Evolutionary conservation across 1,284 basidiomycete species (phyloP), one percentile per base, ranked within the genome.

Genomic region (Phylloporus sp.): DNA sequence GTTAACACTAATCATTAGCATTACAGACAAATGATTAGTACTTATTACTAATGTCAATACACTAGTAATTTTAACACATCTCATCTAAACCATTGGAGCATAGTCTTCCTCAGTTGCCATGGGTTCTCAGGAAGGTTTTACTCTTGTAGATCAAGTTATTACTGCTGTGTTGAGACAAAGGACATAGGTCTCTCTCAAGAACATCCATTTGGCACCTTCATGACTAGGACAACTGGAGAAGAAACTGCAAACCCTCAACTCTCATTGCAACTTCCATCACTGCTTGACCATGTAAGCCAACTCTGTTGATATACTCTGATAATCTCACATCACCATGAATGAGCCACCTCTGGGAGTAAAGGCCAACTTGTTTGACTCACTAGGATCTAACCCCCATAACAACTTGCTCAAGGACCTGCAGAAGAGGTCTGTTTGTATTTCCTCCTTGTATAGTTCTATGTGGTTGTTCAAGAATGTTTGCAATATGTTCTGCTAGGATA

Each of bases 51-150:
- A n/a, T n/a, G n/a, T n/a, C n/a, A n/a, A n/a, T n/a, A n/a, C n/a
- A n/a, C n/a, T n/a, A n/a, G n/a, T n/a, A n/a, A n/a, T n/a, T n/a
- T n/a, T n/a, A n/a, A n/a, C n/a, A n/a, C 94, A 93, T 73, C 87
- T 98, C 52, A 91, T 96, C 72, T 90, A 92, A 75, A 89, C 90
- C 59, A 90, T 89, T 17, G 90, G 91, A 35, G 85, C 88, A 49
- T 89, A 90, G 39, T 97, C 94, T 69, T 85, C 90, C 0, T 94
- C 95, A 2, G 94, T 98, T 23, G 97, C 97, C 17, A 98, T 99
- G 95, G 97, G 97, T n/a, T 98, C 96, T 2, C 94, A 96, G 72
- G 97, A 99, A 85, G 96, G 97, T n/a, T 97, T 95, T 80, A 89
- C 89, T 11, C 86, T 96, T 4, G 97, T 97, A 8, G 97, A 99